These are phyloP conservation scores for Lignosus rhinocerotis DNA, from an alignment of 1,284 basidiomycete species.

Conservation along the genomic window DNA sequence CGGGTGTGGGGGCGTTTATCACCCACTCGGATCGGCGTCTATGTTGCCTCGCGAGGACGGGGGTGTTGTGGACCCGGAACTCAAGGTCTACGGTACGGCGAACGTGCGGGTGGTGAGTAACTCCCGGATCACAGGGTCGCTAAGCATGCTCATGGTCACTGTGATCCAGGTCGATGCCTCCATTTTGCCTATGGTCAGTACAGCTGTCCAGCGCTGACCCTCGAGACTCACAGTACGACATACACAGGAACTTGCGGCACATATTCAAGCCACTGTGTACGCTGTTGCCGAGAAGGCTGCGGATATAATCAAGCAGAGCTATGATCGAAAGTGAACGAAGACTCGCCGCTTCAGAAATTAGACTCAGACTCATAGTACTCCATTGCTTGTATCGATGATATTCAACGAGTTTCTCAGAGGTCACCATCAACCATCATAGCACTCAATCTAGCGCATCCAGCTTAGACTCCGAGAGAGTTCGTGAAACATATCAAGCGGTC, in stretches of 20 bases:
- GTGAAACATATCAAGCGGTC: too few relatives aligned
- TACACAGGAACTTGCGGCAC: conserved; percentile 9
- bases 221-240: too few relatives aligned
- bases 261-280: conserved; percentile 9
- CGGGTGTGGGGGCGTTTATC: conserved; percentile 10
- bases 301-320: conserved; percentile 8
- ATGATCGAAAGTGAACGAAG: neutral
- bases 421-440: too few relatives aligned
- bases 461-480: too few relatives aligned
- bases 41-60: conserved; percentile 48
- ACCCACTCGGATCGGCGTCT: conserved; percentile 15
- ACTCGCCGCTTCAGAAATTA: too few relatives aligned
- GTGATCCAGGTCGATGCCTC: conserved; percentile 14
- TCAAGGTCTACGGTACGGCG: conserved; percentile 47
- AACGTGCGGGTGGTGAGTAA: conserved; percentile 18
- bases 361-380: too few relatives aligned
- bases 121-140: neutral
- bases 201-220: too few relatives aligned
- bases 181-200: conserved; percentile 12
- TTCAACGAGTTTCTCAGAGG: too few relatives aligned
- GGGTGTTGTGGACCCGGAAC: conserved; percentile 29
- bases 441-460: too few relatives aligned
- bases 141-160: neutral
- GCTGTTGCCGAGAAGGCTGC: conserved; percentile 15
- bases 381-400: too few relatives aligned